Conservation (phyloP, 257 asterid species). For the Solanum corneliomulleri region DNA sequence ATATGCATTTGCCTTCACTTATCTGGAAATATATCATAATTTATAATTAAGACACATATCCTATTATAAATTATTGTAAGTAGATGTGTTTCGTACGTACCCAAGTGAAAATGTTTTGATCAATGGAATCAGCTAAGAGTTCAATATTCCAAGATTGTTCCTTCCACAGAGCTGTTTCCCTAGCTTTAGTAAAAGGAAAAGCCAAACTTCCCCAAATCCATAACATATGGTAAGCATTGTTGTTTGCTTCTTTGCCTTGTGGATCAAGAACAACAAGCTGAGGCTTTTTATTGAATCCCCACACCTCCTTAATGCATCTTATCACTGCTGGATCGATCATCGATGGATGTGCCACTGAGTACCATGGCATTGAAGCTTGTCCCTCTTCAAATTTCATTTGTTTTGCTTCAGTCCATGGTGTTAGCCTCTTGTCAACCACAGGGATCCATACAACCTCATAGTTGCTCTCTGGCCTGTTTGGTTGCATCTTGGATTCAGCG, state of each 20-base stretch:
- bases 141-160: slow-evolving; percentile 57
- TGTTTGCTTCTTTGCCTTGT: slow-evolving; percentile 56
- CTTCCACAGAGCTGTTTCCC: slow-evolving; percentile 65
- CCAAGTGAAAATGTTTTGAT: slow-evolving; percentile 50
- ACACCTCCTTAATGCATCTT: slow-evolving; percentile 42
- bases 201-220: slow-evolving; percentile 90
- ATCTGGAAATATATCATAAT: slow-evolving; percentile 16
- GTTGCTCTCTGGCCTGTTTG: slow-evolving; percentile 35
- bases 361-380: slow-evolving; percentile 69
- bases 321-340: slow-evolving; percentile 48
- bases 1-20: slow-evolving; percentile 38
- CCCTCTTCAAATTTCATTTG: slow-evolving; percentile 26
- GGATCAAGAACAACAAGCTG: slow-evolving; percentile 76
- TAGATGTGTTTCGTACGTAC: slow-evolving; percentile 18
- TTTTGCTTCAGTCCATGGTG: slow-evolving; percentile 6
- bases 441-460: slow-evolving; percentile 91
- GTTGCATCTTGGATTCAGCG: slow-evolving; percentile 24
- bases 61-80: no score
- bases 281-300: slow-evolving; percentile 56
- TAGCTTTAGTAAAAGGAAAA: slow-evolving; percentile 56
- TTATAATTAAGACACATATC: background rate
- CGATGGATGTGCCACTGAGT: slow-evolving; percentile 59
- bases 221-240: slow-evolving; percentile 76
- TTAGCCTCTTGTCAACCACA: slow-evolving; percentile 18
- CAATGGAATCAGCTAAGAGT: slow-evolving; percentile 56